Conservation (phyloP, 805 yeast genomes). For the Saccharomyces kudriavzevii region DNA sequence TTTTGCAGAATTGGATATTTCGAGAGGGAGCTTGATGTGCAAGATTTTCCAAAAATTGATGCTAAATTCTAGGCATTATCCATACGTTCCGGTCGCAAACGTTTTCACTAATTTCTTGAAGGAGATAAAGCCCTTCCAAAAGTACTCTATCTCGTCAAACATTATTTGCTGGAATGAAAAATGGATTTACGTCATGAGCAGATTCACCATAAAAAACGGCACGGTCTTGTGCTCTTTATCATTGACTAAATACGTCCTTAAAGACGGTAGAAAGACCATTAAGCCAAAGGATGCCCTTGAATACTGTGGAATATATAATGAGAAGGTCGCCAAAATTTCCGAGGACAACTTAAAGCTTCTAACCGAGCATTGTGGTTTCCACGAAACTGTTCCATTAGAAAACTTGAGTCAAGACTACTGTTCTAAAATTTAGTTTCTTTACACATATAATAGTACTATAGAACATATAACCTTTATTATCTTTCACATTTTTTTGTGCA, state of each 20-base stretch:
- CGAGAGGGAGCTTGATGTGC: slow-evolving; percentile 57
- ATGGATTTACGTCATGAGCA: slow-evolving; percentile 69
- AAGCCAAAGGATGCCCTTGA: slow-evolving; percentile 53
- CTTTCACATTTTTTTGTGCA: not conserved
- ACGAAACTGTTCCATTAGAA: slow-evolving; percentile 23
- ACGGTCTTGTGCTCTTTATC: slow-evolving; percentile 47
- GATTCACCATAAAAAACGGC: slow-evolving; percentile 41
- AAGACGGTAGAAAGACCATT: slow-evolving; percentile 68
- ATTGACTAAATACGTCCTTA: slow-evolving; percentile 73
- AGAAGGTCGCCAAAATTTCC: slow-evolving; percentile 39
- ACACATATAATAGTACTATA: slow-evolving; percentile 1
- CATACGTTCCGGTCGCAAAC: slow-evolving; percentile 72
- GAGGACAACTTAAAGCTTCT: slow-evolving; percentile 31
- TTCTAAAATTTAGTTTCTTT: not conserved
- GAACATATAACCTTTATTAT: not conserved
- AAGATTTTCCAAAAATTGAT: slow-evolving; percentile 51
- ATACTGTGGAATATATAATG: slow-evolving; percentile 48
- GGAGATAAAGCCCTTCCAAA: slow-evolving; percentile 63
- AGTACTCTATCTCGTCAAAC: slow-evolving; percentile 47
- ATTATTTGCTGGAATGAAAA: slow-evolving; percentile 80
- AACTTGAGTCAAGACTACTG: slow-evolving; percentile 10
- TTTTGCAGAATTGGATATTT: slow-evolving; percentile 70
- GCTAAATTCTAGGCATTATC: slow-evolving; percentile 34
- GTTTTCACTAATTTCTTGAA: slow-evolving; percentile 58
- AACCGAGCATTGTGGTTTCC: slow-evolving; percentile 24